Percentiles rank a stretch among this genome's conserved stretches.
Conservation (phyloP, 805 yeast species). For the Saccharomycodes ludwigii region DNA sequence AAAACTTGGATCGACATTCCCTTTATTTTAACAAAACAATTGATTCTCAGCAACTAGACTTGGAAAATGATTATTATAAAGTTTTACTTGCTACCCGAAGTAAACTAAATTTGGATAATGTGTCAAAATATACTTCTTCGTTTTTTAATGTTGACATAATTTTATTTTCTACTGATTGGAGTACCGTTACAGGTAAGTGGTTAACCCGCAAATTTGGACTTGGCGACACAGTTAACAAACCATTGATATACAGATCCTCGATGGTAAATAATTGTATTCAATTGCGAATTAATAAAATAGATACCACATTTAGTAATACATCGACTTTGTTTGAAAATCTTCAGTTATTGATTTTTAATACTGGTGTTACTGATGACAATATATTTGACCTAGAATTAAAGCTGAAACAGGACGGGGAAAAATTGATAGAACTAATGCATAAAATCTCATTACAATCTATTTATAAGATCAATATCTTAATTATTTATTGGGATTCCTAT, state of each 20-base stretch:
- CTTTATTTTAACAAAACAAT: constrained; percentile 1
- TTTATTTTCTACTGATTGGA: constrained; percentile 17
- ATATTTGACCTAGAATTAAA: constrained; percentile 25
- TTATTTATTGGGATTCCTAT: constrained; percentile 30
- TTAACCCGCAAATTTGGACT: constrained; percentile 23
- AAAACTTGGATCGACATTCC: background rate
- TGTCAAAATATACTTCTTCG: constrained; percentile 1
- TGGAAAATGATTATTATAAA: constrained; percentile 1
- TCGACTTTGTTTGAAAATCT: constrained; percentile 17
- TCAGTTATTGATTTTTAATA: constrained; percentile 26
- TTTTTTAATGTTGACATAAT: constrained; percentile 10
- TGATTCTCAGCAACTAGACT: constrained; percentile 3
- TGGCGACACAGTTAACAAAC: constrained; percentile 6
- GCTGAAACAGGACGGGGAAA: constrained; percentile 22
- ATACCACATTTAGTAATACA: too few relatives aligned
- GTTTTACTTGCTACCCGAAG: too few relatives aligned
- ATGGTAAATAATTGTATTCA: too few relatives aligned
- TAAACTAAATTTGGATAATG: too few relatives aligned
- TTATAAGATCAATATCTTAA: constrained; percentile 13
- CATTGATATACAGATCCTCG: constrained; percentile 11
- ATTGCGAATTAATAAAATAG: too few relatives aligned
- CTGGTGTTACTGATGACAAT: constrained; percentile 23
- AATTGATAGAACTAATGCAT: constrained; percentile 21
- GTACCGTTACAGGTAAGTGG: constrained; percentile 22
- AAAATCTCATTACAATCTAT: constrained; percentile 23